A percentile compares a stretch with the other conserved stretches of the same genome.
Evolutionary conservation across 805 yeast genomes (phyloP).

Genomic region (Lipomyces chichibuensis): DNA sequence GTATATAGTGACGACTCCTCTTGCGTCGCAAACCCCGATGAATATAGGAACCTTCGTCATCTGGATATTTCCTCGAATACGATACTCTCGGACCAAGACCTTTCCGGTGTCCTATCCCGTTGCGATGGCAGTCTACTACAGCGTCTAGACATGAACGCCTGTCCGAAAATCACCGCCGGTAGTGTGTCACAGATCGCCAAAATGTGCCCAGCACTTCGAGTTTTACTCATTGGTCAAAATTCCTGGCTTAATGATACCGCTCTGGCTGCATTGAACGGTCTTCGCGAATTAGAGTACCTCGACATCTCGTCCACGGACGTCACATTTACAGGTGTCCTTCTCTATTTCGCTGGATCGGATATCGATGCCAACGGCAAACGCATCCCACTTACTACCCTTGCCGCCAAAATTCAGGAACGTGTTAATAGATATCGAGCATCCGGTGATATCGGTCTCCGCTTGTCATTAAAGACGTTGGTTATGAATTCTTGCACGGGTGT

Average conservation of each 20-base stretch:
- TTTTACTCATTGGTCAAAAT: conserved; percentile 13
- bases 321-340: conserved; percentile 8
- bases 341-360: conserved; percentile 7
- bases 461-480: conserved; percentile 7
- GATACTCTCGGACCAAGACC: conserved; percentile 7
- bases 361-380: conserved; percentile 9
- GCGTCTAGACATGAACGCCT: conserved; percentile 7
- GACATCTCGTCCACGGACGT: conserved; percentile 14
- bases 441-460: neutral
- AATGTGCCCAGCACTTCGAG: conserved; percentile 10
- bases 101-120: conserved; percentile 4
- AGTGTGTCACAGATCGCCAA: neutral
- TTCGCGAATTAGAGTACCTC: conserved; percentile 12
- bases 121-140: conserved; percentile 10
- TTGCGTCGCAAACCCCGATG: neutral
- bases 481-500: conserved; percentile 15
- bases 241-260: conserved; percentile 11
- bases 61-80: conserved; percentile 9
- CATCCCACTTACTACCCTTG: neutral
- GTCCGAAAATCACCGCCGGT: conserved; percentile 11
- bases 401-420: neutral
- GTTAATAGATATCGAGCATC: neutral
- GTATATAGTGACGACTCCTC: neutral
- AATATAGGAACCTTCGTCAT: conserved; percentile 2
- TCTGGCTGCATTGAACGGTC: conserved; percentile 1